phyloP scores from a whole-genome alignment of 2,329 filamentous ascomycete genomes.

The Sclerotinia sclerotiorum region DNA sequence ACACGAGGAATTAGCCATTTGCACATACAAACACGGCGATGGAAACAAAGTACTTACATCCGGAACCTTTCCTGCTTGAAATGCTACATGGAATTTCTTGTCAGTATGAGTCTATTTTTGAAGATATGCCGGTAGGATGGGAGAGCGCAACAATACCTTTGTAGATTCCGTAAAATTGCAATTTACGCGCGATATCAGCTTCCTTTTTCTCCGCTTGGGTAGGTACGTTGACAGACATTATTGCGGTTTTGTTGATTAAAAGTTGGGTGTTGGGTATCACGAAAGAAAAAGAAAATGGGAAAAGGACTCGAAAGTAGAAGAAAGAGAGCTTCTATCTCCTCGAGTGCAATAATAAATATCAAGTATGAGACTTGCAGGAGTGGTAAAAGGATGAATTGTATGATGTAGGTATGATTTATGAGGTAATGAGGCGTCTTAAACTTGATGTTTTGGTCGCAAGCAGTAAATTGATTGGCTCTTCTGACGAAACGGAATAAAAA shows the following conservation, averaged over 20 bases:
- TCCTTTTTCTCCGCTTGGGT: slow-evolving; percentile 38
- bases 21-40: slow-evolving; percentile 16
- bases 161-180: slow-evolving; percentile 91
- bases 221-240: slow-evolving; percentile 38
- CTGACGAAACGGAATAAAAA: neutral
- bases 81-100: slow-evolving; percentile 53
- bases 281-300: slow-evolving; percentile 23
- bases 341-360: neutral
- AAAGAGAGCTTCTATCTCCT: neutral
- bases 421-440: slow-evolving; percentile 17
- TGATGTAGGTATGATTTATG: neutral
- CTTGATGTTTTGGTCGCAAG: neutral
- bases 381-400: neutral
- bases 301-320: neutral
- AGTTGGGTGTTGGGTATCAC: slow-evolving; percentile 29
- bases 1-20: slow-evolving; percentile 5
- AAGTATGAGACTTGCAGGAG: neutral
- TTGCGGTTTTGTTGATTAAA: slow-evolving; percentile 21
- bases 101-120: slow-evolving; percentile 36
- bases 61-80: slow-evolving; percentile 85
- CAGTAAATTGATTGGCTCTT: neutral
- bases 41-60: slow-evolving; percentile 47
- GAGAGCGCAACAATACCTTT: slow-evolving; percentile 49
- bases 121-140: slow-evolving; percentile 1
- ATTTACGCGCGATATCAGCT: slow-evolving; percentile 80